These are phyloP conservation scores for Tetrahymena thermophila DNA, from an alignment of 73 alveolate species.

Conservation along the genomic window DNA sequence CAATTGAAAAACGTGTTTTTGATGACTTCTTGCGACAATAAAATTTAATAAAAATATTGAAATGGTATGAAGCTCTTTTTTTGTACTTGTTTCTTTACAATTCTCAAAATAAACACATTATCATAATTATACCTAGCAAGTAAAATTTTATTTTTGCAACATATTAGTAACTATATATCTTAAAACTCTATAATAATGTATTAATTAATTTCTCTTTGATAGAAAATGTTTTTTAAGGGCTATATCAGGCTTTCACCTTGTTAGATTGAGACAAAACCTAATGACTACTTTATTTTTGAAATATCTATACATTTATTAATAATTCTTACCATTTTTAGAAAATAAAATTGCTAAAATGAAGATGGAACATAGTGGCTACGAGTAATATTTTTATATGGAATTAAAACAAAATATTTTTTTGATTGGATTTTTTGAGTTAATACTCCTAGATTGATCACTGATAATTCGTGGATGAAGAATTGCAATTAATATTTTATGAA, in stretches of 20 bases:
- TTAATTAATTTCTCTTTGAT: no score
- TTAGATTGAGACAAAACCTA: neutral
- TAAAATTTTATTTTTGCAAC: no score
- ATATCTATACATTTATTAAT: no score
- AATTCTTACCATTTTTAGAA: neutral
- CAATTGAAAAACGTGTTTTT: neutral
- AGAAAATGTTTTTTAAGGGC: neutral
- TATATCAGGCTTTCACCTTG: neutral
- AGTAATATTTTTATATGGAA: neutral
- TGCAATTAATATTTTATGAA: neutral
- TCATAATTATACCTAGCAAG: no score
- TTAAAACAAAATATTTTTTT: neutral
- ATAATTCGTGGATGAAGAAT: neutral
- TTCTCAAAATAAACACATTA: no score
- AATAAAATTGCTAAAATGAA: neutral
- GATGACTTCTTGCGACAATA: no score
- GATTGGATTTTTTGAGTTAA: neutral
- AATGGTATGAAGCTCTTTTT: no score
- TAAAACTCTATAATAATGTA: no score
- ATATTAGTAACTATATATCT: no score
- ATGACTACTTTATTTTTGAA: neutral
- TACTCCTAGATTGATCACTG: neutral
- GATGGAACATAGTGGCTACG: neutral
- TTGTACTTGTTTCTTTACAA: no score
- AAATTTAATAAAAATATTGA: no score